Percentiles rank a stretch among this genome's conserved stretches.
phyloP scores from a whole-genome alignment of 306 rosid species.

The Herpetospermum pedunculosum region DNA sequence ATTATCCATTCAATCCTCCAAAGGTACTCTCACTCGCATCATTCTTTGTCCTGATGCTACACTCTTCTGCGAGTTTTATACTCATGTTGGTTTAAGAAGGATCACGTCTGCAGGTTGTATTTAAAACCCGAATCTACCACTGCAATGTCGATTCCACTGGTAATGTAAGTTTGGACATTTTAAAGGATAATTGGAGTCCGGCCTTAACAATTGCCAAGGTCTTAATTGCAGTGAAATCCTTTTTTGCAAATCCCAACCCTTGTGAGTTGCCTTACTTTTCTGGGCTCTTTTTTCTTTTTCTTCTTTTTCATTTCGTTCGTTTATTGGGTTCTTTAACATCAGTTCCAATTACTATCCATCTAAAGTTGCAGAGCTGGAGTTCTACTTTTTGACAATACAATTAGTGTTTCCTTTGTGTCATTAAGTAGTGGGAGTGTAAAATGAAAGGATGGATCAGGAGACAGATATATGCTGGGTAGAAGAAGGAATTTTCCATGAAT shows the following conservation, averaged over 20 bases:
- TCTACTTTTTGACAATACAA: background rate
- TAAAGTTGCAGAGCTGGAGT: background rate
- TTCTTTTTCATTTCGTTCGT: background rate
- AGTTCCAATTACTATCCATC: background rate
- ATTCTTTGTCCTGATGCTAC: background rate
- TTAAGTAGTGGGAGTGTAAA: background rate
- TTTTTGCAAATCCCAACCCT: conserved; percentile 64
- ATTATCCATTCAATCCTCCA: conserved; percentile 85
- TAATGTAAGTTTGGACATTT: conserved; percentile 45
- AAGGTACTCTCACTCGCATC: conserved; percentile 28
- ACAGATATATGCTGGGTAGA: background rate
- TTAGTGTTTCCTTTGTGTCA: background rate
- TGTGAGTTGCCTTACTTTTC: conserved; percentile 36
- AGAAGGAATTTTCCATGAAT: no score
- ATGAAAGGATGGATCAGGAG: background rate
- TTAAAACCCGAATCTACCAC: conserved; percentile 83
- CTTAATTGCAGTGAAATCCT: conserved; percentile 50
- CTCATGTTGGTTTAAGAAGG: conserved; percentile 2
- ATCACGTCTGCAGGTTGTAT: conserved; percentile 47
- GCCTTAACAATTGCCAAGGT: conserved; percentile 76
- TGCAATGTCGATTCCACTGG: conserved; percentile 69
- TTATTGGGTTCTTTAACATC: background rate
- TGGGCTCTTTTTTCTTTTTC: background rate
- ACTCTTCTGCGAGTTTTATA: background rate
- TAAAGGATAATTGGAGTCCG: conserved; percentile 93